phyloP scores from a whole-genome alignment of 257 asterid species.

The Capsicum chinense region DNA sequence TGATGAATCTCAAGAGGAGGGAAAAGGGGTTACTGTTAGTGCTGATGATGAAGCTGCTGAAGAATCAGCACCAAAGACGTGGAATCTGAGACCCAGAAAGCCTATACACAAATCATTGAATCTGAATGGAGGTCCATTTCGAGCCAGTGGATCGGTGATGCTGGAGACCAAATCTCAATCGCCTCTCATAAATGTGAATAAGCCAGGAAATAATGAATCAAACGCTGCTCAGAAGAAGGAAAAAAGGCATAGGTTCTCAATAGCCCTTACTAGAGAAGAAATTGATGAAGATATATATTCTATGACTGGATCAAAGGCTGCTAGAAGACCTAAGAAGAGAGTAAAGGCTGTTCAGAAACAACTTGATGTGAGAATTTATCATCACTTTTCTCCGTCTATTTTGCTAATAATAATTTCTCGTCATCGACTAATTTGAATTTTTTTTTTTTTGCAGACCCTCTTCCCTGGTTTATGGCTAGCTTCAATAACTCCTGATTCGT shows the following conservation, averaged over 20 bases:
- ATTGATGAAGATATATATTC: constrained; percentile 65
- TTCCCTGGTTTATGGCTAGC: constrained; percentile 68
- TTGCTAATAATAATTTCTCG: background rate
- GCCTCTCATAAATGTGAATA: constrained; percentile 44
- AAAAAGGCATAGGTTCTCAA: constrained; percentile 42
- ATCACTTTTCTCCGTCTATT: background rate
- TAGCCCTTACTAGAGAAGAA: constrained; percentile 53
- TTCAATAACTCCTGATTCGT: constrained; percentile 56
- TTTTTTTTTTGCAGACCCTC: constrained; percentile 45
- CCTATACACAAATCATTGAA: constrained; percentile 38
- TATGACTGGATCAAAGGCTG: constrained; percentile 58
- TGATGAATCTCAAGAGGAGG: constrained; percentile 33
- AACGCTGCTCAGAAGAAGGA: constrained; percentile 42
- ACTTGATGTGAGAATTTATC: constrained; percentile 55
- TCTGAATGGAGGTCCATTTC: constrained; percentile 28
- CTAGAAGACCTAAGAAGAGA: constrained; percentile 71
- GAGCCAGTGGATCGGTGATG: background rate
- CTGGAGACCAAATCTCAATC: constrained; percentile 52
- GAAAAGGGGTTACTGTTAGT: background rate
- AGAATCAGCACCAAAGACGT: constrained; percentile 43
- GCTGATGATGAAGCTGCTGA: constrained; percentile 33
- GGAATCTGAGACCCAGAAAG: constrained; percentile 71
- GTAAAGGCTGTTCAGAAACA: constrained; percentile 52
- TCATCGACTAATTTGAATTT: background rate
- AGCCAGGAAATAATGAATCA: constrained; percentile 38